These are phyloP conservation scores for Coelastrella sp. DNA, from an alignment of 139 green algal species.

Conservation along the genomic window DNA sequence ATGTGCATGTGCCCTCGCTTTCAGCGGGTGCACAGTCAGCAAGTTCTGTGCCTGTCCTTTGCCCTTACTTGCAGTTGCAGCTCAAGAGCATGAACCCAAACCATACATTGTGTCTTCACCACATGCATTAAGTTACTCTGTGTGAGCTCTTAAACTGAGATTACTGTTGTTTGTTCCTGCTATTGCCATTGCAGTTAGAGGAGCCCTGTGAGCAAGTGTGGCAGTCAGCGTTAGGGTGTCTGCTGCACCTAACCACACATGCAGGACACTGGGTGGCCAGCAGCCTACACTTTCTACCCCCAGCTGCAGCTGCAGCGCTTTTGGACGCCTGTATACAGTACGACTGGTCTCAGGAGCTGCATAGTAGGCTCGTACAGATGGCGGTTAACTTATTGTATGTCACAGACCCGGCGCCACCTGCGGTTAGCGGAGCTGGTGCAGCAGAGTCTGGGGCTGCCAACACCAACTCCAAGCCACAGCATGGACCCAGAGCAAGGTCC, in stretches of 20 bases:
- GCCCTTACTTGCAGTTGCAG: no score
- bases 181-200: slow-evolving; percentile 20
- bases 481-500: slow-evolving; percentile 46
- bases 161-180: not conserved
- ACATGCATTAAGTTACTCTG: not conserved
- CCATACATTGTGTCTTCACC: no score
- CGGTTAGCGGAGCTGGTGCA: slow-evolving; percentile 19
- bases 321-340: slow-evolving; percentile 60
- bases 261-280: slow-evolving; percentile 63
- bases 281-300: slow-evolving; percentile 60
- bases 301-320: slow-evolving; percentile 63
- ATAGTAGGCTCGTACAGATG: slow-evolving; percentile 32
- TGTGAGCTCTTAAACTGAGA: not conserved
- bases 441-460: slow-evolving; percentile 51
- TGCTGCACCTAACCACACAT: slow-evolving; percentile 70
- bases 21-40: no score
- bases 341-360: slow-evolving; percentile 63
- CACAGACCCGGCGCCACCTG: not conserved
- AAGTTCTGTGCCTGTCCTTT: no score
- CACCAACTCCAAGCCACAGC: not conserved
- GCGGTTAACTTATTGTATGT: slow-evolving; percentile 36
- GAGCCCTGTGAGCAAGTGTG: slow-evolving; percentile 71
- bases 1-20: no score
- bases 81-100: no score
- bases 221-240: slow-evolving; percentile 72